A percentile compares a stretch with the other conserved stretches of the same genome.
Conservation (phyloP, 129 eudicot genomes). For the Chrysanthemum lavandulifolium region DNA sequence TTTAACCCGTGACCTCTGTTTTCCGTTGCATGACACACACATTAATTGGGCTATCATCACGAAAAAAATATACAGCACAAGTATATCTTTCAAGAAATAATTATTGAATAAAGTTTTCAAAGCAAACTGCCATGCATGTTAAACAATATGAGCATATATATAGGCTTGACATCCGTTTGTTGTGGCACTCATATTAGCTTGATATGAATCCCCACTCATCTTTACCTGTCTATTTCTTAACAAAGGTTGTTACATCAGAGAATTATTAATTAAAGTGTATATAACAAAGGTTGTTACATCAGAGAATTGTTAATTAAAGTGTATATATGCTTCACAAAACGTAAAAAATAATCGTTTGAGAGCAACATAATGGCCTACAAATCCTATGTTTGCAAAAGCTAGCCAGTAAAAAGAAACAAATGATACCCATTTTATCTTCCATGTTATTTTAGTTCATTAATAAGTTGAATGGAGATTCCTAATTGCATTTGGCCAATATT, state of each 20-base stretch:
- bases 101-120: too few species aligned
- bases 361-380: slow-evolving; percentile 9
- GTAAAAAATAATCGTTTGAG: not conserved
- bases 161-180: too few species aligned
- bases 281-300: not conserved
- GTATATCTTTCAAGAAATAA: too few species aligned
- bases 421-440: not conserved
- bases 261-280: not conserved
- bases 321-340: slow-evolving; percentile 17
- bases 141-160: too few species aligned
- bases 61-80: too few species aligned
- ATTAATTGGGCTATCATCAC: too few species aligned
- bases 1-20: too few species aligned
- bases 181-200: too few species aligned
- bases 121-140: too few species aligned
- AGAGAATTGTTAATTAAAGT: not conserved
- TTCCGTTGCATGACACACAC: too few species aligned
- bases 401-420: not conserved
- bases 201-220: too few species aligned
- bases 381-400: not conserved
- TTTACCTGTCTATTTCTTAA: not conserved
- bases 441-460: not conserved
- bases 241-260: not conserved
- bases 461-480: slow-evolving; percentile 13
- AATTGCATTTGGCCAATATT: not conserved